A percentile compares a stretch with the other conserved stretches of the same genome.
These are phyloP conservation scores for Rossbeevera mucosa DNA, from an alignment of 768 basidiomycete genomes.

Conservation along the genomic window DNA sequence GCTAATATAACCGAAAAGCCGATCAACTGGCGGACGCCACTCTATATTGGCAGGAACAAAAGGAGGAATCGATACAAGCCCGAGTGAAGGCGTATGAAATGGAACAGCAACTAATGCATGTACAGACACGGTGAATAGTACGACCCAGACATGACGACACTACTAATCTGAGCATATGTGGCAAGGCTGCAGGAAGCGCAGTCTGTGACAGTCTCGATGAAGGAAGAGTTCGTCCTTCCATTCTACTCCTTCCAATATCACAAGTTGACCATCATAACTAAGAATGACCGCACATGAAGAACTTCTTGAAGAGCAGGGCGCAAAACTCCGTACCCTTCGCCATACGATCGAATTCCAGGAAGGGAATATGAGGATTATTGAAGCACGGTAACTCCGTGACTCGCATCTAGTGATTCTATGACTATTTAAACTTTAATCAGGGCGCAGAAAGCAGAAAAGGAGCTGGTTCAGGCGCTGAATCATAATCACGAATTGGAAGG, in stretches of 20 bases:
- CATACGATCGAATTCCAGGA: slow-evolving; percentile 31
- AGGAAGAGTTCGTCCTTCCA: slow-evolving; percentile 29
- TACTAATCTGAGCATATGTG: slow-evolving; percentile 10
- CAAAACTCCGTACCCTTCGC: slow-evolving; percentile 28
- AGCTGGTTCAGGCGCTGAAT: slow-evolving; percentile 15
- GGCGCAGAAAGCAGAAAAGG: slow-evolving; percentile 18
- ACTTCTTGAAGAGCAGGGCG: slow-evolving; percentile 20
- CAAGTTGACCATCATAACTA: slow-evolving; percentile 7
- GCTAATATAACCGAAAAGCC: slow-evolving; percentile 16
- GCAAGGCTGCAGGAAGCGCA: slow-evolving; percentile 26
- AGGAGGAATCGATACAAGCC: slow-evolving; percentile 24
- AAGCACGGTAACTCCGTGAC: slow-evolving; percentile 21
- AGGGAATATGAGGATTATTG: slow-evolving; percentile 21
- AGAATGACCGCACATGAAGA: slow-evolving; percentile 24
- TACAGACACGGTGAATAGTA: slow-evolving; percentile 19
- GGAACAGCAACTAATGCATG: slow-evolving; percentile 24
- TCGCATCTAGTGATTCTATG: background rate
- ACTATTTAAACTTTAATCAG: slow-evolving; percentile 17
- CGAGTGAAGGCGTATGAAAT: slow-evolving; percentile 20
- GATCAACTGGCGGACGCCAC: slow-evolving; percentile 23
- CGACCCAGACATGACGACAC: background rate
- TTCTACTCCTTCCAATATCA: slow-evolving; percentile 12
- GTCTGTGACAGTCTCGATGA: slow-evolving; percentile 25
- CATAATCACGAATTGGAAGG: slow-evolving; percentile 26
- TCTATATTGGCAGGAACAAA: slow-evolving; percentile 26